Conservation (phyloP, 345 rosid genomes). For the Cardamine resedifolia region DNA sequence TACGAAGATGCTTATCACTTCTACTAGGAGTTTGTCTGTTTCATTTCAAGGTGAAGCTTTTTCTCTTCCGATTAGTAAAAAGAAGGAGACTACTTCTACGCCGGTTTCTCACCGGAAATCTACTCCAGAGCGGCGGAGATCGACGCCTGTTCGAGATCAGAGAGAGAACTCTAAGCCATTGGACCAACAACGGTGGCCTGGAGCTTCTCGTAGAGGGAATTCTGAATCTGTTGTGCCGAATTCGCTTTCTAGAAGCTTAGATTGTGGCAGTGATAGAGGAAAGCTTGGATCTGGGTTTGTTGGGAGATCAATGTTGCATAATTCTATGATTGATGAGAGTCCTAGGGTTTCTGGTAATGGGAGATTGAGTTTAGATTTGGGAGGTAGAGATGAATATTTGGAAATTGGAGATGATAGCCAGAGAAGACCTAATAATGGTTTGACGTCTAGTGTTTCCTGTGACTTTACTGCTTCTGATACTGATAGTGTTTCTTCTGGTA, state of each 20-base stretch:
- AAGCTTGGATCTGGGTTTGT: conserved; percentile 60
- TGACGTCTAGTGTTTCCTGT: conserved; percentile 45
- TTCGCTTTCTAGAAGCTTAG: conserved; percentile 73
- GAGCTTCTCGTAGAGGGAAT: conserved; percentile 46
- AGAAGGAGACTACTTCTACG: conserved; percentile 58
- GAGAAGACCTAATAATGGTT: conserved; percentile 44
- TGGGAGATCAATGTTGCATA: conserved; percentile 62
- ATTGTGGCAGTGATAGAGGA: conserved; percentile 59
- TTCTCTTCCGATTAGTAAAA: conserved; percentile 68
- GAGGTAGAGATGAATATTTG: conserved; percentile 38
- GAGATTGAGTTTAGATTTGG: conserved; percentile 55
- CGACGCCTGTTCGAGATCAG: conserved; percentile 47
- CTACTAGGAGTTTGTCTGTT: conserved; percentile 87
- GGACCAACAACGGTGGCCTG: conserved; percentile 73
- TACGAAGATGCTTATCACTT: conserved; percentile 68
- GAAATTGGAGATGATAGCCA: conserved; percentile 40
- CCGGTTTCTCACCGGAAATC: conserved; percentile 57
- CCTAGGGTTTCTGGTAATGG: conserved; percentile 47
- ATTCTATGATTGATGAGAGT: conserved; percentile 55
- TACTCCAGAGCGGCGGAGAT: conserved; percentile 76
- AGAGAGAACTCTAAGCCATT: conserved; percentile 62
- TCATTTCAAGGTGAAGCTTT: conserved; percentile 95
- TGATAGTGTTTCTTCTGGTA: conserved; percentile 83
- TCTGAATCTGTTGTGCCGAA: conserved; percentile 37
- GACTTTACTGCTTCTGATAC: conserved; percentile 81